Conservation (phyloP, 1,284 basidiomycete species). For the Marasmius sp. region DNA sequence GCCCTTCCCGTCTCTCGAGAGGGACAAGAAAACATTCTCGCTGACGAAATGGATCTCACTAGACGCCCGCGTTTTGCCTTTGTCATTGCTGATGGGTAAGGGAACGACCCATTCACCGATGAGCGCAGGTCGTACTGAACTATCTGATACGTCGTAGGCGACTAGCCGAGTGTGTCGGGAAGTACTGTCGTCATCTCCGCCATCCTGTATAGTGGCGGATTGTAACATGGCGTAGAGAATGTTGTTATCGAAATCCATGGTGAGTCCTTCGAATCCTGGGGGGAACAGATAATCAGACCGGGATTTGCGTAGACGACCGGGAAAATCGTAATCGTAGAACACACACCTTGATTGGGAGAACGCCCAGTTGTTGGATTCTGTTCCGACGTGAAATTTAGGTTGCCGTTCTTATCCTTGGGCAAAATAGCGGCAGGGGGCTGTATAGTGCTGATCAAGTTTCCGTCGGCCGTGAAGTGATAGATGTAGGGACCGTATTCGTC, state of each 20-base stretch:
- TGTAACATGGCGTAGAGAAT: slow-evolving; percentile 65
- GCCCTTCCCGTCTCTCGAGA: slow-evolving; percentile 62
- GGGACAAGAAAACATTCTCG: slow-evolving; percentile 52
- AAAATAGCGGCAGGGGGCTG: slow-evolving; percentile 57
- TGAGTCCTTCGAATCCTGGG: slow-evolving; percentile 65
- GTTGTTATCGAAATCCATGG: slow-evolving; percentile 45
- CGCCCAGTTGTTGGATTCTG: slow-evolving; percentile 52
- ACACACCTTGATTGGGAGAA: slow-evolving; percentile 44
- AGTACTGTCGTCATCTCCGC: slow-evolving; percentile 46
- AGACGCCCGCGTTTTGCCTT: slow-evolving; percentile 51
- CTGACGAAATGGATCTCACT: slow-evolving; percentile 63
- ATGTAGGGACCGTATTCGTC: slow-evolving; percentile 76
- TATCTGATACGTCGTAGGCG: slow-evolving; percentile 50
- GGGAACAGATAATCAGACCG: neutral
- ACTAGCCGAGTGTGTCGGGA: slow-evolving; percentile 56
- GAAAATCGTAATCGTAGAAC: no score
- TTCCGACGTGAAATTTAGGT: slow-evolving; percentile 56
- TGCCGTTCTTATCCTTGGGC: slow-evolving; percentile 38
- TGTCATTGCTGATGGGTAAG: slow-evolving; percentile 48
- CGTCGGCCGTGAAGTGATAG: slow-evolving; percentile 49
- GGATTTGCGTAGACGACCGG: neutral
- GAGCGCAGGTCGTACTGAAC: slow-evolving; percentile 32
- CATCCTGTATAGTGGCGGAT: slow-evolving; percentile 65
- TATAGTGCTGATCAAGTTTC: slow-evolving; percentile 55
- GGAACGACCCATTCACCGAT: slow-evolving; percentile 65